Percentiles rank a stretch among this genome's conserved stretches.
These are phyloP conservation scores for Pyrus pyrifolia DNA, from an alignment of 306 rosid species.

Conservation along the genomic window DNA sequence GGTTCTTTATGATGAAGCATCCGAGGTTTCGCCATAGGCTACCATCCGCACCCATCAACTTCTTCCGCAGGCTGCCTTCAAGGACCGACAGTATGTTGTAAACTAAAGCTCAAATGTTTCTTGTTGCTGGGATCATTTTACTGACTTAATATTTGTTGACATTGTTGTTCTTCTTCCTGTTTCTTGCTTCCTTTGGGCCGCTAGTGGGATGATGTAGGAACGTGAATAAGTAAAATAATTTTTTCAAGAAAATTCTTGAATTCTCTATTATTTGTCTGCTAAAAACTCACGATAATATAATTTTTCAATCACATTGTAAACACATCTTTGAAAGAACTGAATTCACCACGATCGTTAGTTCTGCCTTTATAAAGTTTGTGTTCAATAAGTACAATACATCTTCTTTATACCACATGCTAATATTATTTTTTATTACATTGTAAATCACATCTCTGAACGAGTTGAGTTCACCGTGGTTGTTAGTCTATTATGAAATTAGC, in stretches of 20 bases:
- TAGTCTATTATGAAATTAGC: no score
- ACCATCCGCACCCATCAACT: conserved; percentile 41
- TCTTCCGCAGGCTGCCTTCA: conserved; percentile 50
- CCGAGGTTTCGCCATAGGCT: conserved; percentile 42
- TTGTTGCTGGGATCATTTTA: not conserved
- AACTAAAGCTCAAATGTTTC: not conserved
- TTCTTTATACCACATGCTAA: no score
- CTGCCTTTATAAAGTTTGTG: not conserved
- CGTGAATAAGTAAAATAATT: not conserved
- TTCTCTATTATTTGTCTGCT: not conserved
- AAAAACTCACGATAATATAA: not conserved
- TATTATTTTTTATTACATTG: no score
- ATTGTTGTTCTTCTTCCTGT: not conserved
- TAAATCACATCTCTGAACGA: no score
- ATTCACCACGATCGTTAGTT: not conserved
- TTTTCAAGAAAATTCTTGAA: not conserved
- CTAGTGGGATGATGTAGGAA: not conserved
- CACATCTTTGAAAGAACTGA: not conserved
- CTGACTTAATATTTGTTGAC: not conserved
- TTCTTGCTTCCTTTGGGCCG: not conserved
- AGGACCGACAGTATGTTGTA: conserved; percentile 42
- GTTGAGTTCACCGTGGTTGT: no score
- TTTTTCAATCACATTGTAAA: not conserved
- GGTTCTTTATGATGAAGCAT: conserved; percentile 35
- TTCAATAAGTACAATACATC: not conserved